A percentile compares a stretch with the other conserved stretches of the same genome.
Conservation (phyloP, 2,329 filamentous ascomycete species). For the Colletotrichum destructivum region DNA sequence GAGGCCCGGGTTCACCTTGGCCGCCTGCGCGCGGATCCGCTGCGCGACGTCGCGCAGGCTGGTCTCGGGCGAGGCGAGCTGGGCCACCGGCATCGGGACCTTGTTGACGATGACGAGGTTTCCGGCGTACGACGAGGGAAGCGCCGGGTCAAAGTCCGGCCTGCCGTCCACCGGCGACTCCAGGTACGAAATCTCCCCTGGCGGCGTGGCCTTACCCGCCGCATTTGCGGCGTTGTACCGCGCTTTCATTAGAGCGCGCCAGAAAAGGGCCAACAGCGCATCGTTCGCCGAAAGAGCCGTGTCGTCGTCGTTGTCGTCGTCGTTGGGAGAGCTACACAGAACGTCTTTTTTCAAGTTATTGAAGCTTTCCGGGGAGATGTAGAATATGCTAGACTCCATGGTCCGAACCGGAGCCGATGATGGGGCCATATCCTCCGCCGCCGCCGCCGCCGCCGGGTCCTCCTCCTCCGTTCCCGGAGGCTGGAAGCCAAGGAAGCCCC, state of each 20-base stretch:
- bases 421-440: background rate
- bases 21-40: slow-evolving; percentile 46
- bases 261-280: slow-evolving; percentile 58
- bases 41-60: slow-evolving; percentile 47
- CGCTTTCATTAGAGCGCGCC: slow-evolving; percentile 54
- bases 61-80: slow-evolving; percentile 48
- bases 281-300: slow-evolving; percentile 53
- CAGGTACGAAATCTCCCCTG: slow-evolving; percentile 50
- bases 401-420: background rate
- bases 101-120: slow-evolving; percentile 49
- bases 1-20: slow-evolving; percentile 46
- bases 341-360: slow-evolving; percentile 52
- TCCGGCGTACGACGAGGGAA: slow-evolving; percentile 50
- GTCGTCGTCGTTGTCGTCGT: slow-evolving; percentile 45
- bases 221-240: slow-evolving; percentile 52
- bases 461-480: slow-evolving; percentile 28
- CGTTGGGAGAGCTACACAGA: slow-evolving; percentile 42
- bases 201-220: slow-evolving; percentile 41
- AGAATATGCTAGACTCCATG: slow-evolving; percentile 27
- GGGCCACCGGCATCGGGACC: slow-evolving; percentile 45
- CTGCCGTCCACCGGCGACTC: slow-evolving; percentile 53
- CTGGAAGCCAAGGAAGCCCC: slow-evolving; percentile 48
- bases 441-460: background rate
- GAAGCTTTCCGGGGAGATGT: slow-evolving; percentile 27
- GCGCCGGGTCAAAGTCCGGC: slow-evolving; percentile 48